Conservation (phyloP, 352 stramenopile species). For the Thalassiosira allenii region DNA sequence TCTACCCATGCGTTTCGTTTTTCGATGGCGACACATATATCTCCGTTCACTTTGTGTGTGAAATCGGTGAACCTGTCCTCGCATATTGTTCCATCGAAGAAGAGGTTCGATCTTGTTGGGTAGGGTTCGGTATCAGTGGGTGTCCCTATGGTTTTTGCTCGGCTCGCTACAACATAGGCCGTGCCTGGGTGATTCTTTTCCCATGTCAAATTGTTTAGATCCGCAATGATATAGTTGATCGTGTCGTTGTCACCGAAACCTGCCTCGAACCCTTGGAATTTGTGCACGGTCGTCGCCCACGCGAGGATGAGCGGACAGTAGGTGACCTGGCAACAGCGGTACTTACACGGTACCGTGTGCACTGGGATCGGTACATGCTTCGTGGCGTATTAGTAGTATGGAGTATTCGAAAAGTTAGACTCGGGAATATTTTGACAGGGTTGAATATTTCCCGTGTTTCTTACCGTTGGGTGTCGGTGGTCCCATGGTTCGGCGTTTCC, state of each 20-base stretch:
- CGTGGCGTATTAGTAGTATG: too few relatives aligned
- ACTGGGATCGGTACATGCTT: neutral
- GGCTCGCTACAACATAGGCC: neutral
- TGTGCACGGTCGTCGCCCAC: neutral
- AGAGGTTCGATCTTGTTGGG: neutral
- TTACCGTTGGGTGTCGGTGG: neutral
- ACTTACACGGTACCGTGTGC: neutral
- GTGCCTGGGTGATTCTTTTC: neutral
- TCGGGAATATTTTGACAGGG: too few relatives aligned
- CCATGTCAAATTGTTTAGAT: neutral
- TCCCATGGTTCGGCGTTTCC: neutral
- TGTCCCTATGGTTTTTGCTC: neutral
- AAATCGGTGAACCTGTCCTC: neutral
- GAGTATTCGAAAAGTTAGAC: too few relatives aligned
- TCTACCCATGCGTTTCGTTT: neutral
- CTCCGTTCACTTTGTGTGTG: neutral
- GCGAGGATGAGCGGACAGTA: neutral
- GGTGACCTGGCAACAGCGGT: neutral
- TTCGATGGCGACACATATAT: too few relatives aligned
- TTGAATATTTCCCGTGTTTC: too few relatives aligned
- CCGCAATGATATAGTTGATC: neutral
- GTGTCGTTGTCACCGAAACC: neutral
- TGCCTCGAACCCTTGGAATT: neutral
- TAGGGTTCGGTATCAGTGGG: neutral
- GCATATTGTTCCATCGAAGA: neutral